A percentile compares a stretch with the other conserved stretches of the same genome.
These are phyloP conservation scores for Evansstolkia leycettana DNA, from an alignment of 495 filamentous ascomycete genomes.

Conservation along the genomic window DNA sequence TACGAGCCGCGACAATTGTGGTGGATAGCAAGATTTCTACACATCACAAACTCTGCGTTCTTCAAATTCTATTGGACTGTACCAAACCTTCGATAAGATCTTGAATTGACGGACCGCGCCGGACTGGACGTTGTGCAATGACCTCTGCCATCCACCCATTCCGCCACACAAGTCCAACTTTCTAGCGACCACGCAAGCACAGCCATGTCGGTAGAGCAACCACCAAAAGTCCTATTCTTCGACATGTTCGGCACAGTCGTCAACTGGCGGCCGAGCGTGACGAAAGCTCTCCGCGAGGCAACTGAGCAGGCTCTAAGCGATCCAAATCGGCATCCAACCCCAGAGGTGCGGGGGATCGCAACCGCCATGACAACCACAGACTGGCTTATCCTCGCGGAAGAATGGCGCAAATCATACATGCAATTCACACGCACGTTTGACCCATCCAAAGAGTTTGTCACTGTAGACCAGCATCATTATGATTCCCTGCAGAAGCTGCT, in stretches of 20 bases:
- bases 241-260: conserved; percentile 70
- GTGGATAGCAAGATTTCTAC: no score
- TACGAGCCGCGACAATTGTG: no score
- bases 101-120: no score
- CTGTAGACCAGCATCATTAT: conserved; percentile 59
- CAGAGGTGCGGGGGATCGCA: conserved; percentile 32
- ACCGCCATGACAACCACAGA: conserved; percentile 37
- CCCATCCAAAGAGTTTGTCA: conserved; percentile 32
- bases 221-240: conserved; percentile 41
- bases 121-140: no score
- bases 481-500: conserved; percentile 47
- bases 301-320: conserved; percentile 27
- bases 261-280: conserved; percentile 55
- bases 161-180: background rate
- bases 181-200: background rate
- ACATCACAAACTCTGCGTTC: no score
- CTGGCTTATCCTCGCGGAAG: conserved; percentile 50
- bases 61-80: no score
- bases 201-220: conserved; percentile 18
- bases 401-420: conserved; percentile 56
- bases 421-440: conserved; percentile 43
- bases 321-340: conserved; percentile 29
- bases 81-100: no score
- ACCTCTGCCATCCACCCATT: no score
- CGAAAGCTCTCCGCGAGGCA: conserved; percentile 30